Base-by-base conservation (phyloP, 495 filamentous ascomycete genomes). In the Penicillium subrubescens region DNA sequence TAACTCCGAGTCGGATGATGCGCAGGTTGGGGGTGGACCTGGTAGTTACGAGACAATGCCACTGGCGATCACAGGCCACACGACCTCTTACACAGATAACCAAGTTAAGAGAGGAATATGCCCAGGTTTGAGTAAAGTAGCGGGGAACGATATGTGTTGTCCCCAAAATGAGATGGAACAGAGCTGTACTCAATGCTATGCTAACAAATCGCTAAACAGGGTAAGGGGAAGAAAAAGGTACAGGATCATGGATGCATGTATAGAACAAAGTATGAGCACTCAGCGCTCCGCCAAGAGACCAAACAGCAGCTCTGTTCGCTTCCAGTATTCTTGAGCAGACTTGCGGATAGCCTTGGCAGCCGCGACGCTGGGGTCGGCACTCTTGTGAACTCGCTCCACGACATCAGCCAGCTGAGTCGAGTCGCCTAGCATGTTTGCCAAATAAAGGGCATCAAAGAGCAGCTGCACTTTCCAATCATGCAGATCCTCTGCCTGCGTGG, bases 241-340 rank as follows among this genome's bases (percentile, higher is more conserved):
- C 12, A 37, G 53, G 5, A 21, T 15, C 2, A 39, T 23, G 33
- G 19, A 25, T 23, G 2, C 19, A 21, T 23, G 2, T 35, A 21
- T 21, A 35, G 8, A 19, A 37, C 33, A 35, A 23, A 39, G 6
- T 23, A 19, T 19, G n/a, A 8, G 19, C 12, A 44, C 19, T 59
- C 61, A 74, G 8, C 59, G 69, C 39, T 60, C 54, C 7, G 73
- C 72, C 62, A 88, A 73, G 25, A 88, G 70, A 5, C 81, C 90
- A 75, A 96, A 95, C 46, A 96, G 69, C 67, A 95, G 77, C 64
- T 86, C 84, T 14, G 92, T 94, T 62, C 88, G 86, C 76, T 89
- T 92, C 88, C 89, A 94, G 72, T 93, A 94, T 60, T 92, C 90
- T 58, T 82, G 78, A 29, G 89, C 86, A 15, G 78, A 68, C 64